phyloP scores from a whole-genome alignment of 108 stramenopile genomes.

The Skeletonema potamos region DNA sequence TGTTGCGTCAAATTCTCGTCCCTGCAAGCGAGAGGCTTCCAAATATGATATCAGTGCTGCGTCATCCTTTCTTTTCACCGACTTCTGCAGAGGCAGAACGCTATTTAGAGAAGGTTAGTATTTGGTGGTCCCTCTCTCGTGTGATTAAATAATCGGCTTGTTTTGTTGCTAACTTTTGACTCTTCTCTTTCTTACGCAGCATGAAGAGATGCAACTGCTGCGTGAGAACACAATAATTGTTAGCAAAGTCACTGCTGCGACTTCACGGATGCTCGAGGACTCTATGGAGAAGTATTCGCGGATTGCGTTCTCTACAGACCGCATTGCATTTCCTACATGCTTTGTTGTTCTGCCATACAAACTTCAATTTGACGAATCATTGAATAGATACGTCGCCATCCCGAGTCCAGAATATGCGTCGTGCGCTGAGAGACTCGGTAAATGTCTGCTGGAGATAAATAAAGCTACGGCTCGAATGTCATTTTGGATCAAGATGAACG shows the following conservation, averaged over 20 bases:
- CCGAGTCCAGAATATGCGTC: slow-evolving; percentile 3
- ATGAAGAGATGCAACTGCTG: slow-evolving; percentile 45
- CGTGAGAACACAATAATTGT: slow-evolving; percentile 23
- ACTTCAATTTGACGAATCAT: slow-evolving; percentile 10
- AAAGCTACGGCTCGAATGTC: slow-evolving; percentile 38
- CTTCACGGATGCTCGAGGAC: slow-evolving; percentile 3
- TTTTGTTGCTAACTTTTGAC: background rate
- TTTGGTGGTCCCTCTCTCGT: background rate
- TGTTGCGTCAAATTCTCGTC: slow-evolving; percentile 55
- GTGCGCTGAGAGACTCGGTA: slow-evolving; percentile 26
- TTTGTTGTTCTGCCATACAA: slow-evolving; percentile 44
- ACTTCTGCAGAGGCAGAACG: slow-evolving; percentile 20
- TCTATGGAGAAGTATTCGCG: slow-evolving; percentile 42
- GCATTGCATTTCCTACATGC: slow-evolving; percentile 37
- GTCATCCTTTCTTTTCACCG: slow-evolving; percentile 64
- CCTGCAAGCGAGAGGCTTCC: slow-evolving; percentile 44
- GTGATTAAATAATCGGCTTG: background rate
- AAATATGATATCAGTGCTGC: slow-evolving; percentile 45
- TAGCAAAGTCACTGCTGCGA: slow-evolving; percentile 4
- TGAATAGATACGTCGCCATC: slow-evolving; percentile 7
- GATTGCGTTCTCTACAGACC: slow-evolving; percentile 36
- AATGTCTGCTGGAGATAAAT: slow-evolving; percentile 43
- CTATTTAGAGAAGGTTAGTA: slow-evolving; percentile 19
- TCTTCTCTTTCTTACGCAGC: background rate
- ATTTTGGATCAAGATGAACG: slow-evolving; percentile 51